These are phyloP conservation scores for Didymella sp. DNA, from an alignment of 2,329 filamentous ascomycete genomes.

Conservation along the genomic window DNA sequence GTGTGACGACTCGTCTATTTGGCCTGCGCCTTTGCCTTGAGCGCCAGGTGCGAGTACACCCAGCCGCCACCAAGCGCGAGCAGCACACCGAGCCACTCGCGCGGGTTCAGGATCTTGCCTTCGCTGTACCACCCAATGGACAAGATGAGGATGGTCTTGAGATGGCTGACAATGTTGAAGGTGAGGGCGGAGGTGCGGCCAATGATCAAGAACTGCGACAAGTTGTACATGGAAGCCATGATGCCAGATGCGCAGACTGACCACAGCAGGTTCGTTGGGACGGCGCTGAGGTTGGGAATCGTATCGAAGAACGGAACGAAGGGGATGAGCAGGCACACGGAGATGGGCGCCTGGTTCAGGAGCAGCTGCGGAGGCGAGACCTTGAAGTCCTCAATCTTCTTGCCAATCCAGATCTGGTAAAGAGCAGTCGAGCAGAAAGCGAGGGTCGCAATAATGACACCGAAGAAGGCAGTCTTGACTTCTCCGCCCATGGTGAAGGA, in stretches of 20 bases:
- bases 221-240: conserved; percentile 52
- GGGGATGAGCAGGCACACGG: conserved; percentile 53
- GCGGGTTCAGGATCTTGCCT: conserved; percentile 49
- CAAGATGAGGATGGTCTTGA: conserved; percentile 57
- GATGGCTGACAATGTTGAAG: conserved; percentile 52
- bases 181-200: conserved; percentile 50
- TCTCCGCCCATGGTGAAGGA: conserved; percentile 53
- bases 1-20: conserved; percentile 25
- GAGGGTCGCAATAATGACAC: conserved; percentile 52
- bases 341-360: conserved; percentile 56
- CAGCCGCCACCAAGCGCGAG: conserved; percentile 55
- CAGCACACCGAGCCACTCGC: conserved; percentile 54
- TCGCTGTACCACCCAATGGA: conserved; percentile 57
- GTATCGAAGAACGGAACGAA: conserved; percentile 55
- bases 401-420: conserved; percentile 59
- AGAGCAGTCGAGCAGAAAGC: conserved; percentile 56
- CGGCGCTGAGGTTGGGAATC: conserved; percentile 44
- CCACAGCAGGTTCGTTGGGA: conserved; percentile 52
- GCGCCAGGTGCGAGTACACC: conserved; percentile 54
- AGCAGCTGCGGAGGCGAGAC: conserved; percentile 55
- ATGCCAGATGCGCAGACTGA: conserved; percentile 53
- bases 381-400: conserved; percentile 57
- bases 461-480: conserved; percentile 51
- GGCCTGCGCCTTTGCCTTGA: conserved; percentile 47
- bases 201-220: conserved; percentile 55